These are phyloP conservation scores for Chlorella sp. DNA, from an alignment of 139 green algal genomes.

Conservation along the genomic window DNA sequence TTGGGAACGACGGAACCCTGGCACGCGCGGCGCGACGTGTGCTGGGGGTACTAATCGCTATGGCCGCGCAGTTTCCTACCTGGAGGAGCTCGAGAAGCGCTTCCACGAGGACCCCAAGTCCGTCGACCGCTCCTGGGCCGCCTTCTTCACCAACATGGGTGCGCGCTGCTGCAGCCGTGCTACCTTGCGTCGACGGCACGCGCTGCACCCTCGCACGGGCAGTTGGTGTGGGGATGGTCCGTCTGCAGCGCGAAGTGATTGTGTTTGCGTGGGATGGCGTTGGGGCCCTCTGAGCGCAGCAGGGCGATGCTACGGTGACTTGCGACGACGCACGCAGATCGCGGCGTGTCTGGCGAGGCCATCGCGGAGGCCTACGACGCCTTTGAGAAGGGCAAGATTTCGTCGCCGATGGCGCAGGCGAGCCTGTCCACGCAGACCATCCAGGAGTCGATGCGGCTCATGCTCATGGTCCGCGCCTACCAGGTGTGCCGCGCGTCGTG, in stretches of 20 bases:
- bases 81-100: conserved; percentile 85
- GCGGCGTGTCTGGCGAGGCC: conserved; percentile 68
- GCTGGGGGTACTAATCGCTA: too few species aligned
- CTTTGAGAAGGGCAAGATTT: conserved; percentile 64
- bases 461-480: conserved; percentile 90
- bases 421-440: conserved; percentile 87
- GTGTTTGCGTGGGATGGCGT: too few species aligned
- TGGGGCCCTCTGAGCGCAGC: too few species aligned
- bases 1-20: too few species aligned
- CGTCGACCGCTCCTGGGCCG: conserved; percentile 82
- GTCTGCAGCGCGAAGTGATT: too few species aligned
- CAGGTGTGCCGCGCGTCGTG: conserved; percentile 59
- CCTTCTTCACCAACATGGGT: conserved; percentile 82
- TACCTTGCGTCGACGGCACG: too few species aligned
- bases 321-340: conserved; percentile 67
- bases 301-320: too few species aligned
- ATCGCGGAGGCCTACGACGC: conserved; percentile 83
- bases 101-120: conserved; percentile 71
- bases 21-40: too few species aligned
- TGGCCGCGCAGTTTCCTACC: conserved; percentile 66
- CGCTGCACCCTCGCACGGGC: too few species aligned
- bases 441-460: conserved; percentile 88
- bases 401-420: conserved; percentile 59
- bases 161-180: too few species aligned
- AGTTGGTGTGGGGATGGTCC: too few species aligned